phyloP scores from a whole-genome alignment of 345 rosid genomes.

The Dovyalis caffra region DNA sequence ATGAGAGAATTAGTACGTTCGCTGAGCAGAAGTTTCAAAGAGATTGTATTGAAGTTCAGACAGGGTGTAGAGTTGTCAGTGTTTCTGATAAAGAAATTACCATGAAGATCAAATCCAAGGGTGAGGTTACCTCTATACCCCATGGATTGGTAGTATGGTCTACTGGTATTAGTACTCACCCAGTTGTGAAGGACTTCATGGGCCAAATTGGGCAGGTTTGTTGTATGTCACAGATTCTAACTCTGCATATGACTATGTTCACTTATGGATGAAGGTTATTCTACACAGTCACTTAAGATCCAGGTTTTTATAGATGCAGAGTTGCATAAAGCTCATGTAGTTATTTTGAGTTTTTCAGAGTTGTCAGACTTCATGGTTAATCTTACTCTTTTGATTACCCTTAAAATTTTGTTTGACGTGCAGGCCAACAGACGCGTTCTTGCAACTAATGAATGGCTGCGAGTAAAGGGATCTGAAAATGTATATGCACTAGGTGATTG shows the following conservation, averaged over 20 bases:
- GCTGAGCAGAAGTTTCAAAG: conserved; percentile 79
- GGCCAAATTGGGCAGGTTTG: conserved; percentile 84
- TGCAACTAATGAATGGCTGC: conserved; percentile 87
- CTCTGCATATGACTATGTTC: background rate
- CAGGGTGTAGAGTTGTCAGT: conserved; percentile 74
- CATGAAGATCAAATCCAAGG: conserved; percentile 63
- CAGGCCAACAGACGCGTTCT: conserved; percentile 70
- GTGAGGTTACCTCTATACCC: conserved; percentile 53
- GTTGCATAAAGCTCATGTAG: background rate
- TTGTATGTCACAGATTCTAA: background rate
- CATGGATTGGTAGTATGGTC: conserved; percentile 96
- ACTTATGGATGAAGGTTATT: background rate
- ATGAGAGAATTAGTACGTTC: conserved; percentile 81
- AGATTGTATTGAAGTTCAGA: conserved; percentile 82
- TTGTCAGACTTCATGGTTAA: background rate
- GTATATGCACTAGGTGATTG: conserved; percentile 96
- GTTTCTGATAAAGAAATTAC: conserved; percentile 72
- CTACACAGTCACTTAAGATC: background rate
- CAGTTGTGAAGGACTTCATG: conserved; percentile 78
- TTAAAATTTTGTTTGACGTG: background rate
- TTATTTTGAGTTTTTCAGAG: background rate
- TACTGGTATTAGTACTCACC: conserved; percentile 82
- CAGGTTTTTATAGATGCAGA: background rate
- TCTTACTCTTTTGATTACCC: background rate
- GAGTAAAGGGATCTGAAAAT: conserved; percentile 72